A percentile compares a stretch with the other conserved stretches of the same genome.
Evolutionary conservation across 441 rosid species (phyloP).

Genomic region (Hura crepitans): DNA sequence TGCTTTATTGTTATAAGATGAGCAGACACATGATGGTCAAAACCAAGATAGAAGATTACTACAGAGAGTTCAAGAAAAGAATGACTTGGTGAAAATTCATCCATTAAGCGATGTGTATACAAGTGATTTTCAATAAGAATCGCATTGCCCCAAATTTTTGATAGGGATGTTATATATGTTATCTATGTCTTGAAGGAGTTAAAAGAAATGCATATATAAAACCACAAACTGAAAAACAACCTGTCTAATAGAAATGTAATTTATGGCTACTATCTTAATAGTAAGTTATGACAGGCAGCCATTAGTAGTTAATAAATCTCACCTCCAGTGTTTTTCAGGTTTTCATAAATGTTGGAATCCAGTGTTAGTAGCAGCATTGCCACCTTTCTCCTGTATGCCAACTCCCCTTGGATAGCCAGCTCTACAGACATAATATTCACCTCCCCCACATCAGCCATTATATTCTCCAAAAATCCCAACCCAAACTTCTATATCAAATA

Average conservation of each 20-base stretch:
- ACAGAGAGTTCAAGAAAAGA: too few species aligned
- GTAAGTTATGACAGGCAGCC: not conserved
- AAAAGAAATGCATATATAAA: not conserved
- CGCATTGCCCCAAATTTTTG: not conserved
- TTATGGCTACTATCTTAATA: not conserved
- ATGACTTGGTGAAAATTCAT: too few species aligned
- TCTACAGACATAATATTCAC: constrained; percentile 11
- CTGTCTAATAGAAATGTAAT: not conserved
- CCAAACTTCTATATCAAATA: too few species aligned
- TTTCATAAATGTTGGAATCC: not conserved
- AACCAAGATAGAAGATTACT: too few species aligned
- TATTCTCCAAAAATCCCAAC: not conserved
- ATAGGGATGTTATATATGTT: not conserved
- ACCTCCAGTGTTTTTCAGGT: constrained; percentile 18
- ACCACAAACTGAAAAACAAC: too few species aligned
- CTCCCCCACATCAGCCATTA: constrained; percentile 20
- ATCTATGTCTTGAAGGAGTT: too few species aligned
- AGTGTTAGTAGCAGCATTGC: constrained; percentile 3
- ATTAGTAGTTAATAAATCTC: not conserved
- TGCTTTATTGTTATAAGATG: not conserved
- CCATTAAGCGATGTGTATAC: not conserved
- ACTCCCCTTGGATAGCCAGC: constrained; percentile 28
- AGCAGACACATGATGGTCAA: not conserved
- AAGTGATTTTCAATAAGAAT: not conserved
- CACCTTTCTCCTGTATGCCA: constrained; percentile 25